Evolutionary conservation across 371 early-diverging fungal species (phyloP).

Genomic region (Blakeslea trispora): DNA sequence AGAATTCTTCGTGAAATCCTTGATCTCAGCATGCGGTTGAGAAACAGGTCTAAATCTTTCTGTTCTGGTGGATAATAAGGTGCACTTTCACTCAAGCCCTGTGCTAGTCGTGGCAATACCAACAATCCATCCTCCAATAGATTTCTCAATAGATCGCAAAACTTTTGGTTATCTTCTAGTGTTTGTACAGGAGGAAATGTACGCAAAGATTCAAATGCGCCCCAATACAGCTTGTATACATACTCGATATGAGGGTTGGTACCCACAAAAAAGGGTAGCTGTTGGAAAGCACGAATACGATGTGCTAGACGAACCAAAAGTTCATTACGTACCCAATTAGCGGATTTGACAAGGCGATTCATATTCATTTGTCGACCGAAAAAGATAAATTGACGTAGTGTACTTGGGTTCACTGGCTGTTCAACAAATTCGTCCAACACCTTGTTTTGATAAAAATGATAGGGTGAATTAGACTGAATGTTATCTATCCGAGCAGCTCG

Average conservation of each 20-base stretch:
- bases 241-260: constrained; percentile 88
- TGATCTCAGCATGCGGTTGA: constrained; percentile 85
- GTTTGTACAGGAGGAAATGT: constrained; percentile 67
- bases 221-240: constrained; percentile 89
- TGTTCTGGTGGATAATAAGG: constrained; percentile 34
- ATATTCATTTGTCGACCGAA: constrained; percentile 90
- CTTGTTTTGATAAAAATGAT: constrained; percentile 89
- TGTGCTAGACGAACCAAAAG: constrained; percentile 91
- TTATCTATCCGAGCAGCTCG: constrained; percentile 18
- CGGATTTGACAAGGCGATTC: constrained; percentile 80
- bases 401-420: constrained; percentile 80
- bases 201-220: constrained; percentile 81
- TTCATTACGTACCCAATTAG: constrained; percentile 90
- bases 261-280: constrained; percentile 91
- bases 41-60: constrained; percentile 72
- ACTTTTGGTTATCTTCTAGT: constrained; percentile 73
- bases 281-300: constrained; percentile 87
- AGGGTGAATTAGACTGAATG: constrained; percentile 51
- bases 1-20: constrained; percentile 92
- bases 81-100: constrained; percentile 84
- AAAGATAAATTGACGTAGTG: constrained; percentile 89
- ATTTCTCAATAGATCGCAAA: constrained; percentile 70
- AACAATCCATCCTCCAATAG: constrained; percentile 77
- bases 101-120: constrained; percentile 84
- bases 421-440: constrained; percentile 83